Percentiles rank a stretch among this genome's conserved stretches.
phyloP scores from a whole-genome alignment of 306 rosid genomes.

The Rosa persica region DNA sequence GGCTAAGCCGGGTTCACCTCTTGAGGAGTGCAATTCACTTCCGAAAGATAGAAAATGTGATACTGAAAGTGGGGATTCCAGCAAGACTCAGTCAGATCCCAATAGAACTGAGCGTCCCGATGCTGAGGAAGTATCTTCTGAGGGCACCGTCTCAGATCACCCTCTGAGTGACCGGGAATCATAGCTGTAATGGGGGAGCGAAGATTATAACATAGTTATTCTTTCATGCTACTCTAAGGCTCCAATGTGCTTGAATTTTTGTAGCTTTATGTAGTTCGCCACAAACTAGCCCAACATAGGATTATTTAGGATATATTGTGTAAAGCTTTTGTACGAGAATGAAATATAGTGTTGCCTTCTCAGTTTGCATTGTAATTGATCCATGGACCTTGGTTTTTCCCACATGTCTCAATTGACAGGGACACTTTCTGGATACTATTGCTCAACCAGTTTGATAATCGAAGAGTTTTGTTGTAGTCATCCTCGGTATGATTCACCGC shows the following conservation, averaged over 20 bases:
- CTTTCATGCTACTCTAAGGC: constrained; percentile 57
- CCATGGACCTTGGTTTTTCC: constrained; percentile 19
- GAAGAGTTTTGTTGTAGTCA: background rate
- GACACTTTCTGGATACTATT: background rate
- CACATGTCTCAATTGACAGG: constrained; percentile 3
- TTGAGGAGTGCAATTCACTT: constrained; percentile 32
- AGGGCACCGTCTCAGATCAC: constrained; percentile 93
- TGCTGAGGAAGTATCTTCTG: constrained; percentile 71
- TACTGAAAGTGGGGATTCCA: constrained; percentile 71
- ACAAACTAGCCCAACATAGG: constrained; percentile 59
- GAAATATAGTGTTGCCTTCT: constrained; percentile 69
- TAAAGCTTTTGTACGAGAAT: constrained; percentile 72
- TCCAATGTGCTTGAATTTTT: constrained; percentile 80
- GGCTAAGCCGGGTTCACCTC: constrained; percentile 33
- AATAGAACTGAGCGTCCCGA: constrained; percentile 52
- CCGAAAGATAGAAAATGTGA: constrained; percentile 34
- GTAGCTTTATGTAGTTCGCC: constrained; percentile 63
- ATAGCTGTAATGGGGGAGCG: constrained; percentile 41
- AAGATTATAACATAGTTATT: constrained; percentile 45
- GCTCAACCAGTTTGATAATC: background rate
- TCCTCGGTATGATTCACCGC: background rate
- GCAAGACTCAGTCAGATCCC: constrained; percentile 89
- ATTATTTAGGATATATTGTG: constrained; percentile 50
- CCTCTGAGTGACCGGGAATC: constrained; percentile 65
- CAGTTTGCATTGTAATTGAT: constrained; percentile 16